Base-by-base conservation (phyloP, 805 yeast species). In the Myxozyma melibiosi region DNA sequence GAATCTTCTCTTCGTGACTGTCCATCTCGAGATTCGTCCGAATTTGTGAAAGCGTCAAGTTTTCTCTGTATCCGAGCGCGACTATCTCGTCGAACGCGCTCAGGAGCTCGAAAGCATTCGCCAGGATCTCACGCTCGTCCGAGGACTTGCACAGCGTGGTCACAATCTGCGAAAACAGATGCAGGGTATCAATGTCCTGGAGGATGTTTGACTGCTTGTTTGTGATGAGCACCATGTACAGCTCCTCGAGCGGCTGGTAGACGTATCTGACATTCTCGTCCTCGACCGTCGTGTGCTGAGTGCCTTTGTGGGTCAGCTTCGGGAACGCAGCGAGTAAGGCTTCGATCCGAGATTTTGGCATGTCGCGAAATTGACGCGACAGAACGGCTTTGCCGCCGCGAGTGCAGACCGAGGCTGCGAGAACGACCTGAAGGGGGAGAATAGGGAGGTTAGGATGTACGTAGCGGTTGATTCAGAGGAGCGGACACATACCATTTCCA, bases 1-100 rank as follows among this genome's bases (percentile, higher is more conserved):
- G 98, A 70, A 95, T 92, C 78, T 89, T 92, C 76, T 94, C 99
- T 75, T 94, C 99, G 72, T 94, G 97, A 39, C 96, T 88, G 74
- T 94, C 98, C 98, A 94, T 92, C 70, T 90, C 92, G 76, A 94
- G 78, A 74, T 88, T 92, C 11, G 95, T 88, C 71, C 82, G 84
- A 63, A 94, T 87, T 76, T 94, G 98, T 58, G 84, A 72, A 63
- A 86, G 71, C 0, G 94, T 83, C 64, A 92, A 76, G 73, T 90
- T 87, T 72, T 94, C 99, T 64, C 88, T 84, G 76, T 86, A 90
- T 16, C 99, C 99, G 74, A 89, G 78, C 51, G 84, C 84, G 65
- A 94, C 84, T 54, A 94, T 88, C 74, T 94, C 99, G 72, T 94
- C 99, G 68, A 94, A 92, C 2, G 97, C 95, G 69, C 87, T 82